A percentile compares a stretch with the other conserved stretches of the same genome.
Conservation (phyloP, 768 basidiomycete species). For the Leucosporidium creatinivorum region DNA sequence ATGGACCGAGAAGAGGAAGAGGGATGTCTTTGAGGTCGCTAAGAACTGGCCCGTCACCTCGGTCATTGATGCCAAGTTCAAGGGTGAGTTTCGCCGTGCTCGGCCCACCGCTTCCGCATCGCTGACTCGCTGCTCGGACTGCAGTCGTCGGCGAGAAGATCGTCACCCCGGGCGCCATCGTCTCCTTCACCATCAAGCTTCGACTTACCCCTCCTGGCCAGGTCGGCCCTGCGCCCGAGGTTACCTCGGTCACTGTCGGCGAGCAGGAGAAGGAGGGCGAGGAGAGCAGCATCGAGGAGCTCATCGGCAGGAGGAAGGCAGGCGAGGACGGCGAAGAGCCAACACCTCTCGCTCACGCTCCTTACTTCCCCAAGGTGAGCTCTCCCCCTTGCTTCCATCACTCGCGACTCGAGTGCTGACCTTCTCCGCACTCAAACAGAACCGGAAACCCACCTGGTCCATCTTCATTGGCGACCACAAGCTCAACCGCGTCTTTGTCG, state of each 20-base stretch:
- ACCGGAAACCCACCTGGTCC: slow-evolving; percentile 84
- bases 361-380: slow-evolving; percentile 80
- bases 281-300: slow-evolving; percentile 62
- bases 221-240: slow-evolving; percentile 29
- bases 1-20: slow-evolving; percentile 14
- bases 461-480: slow-evolving; percentile 45
- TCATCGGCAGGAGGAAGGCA: slow-evolving; percentile 59
- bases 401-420: background rate
- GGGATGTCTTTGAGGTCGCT: slow-evolving; percentile 57
- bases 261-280: slow-evolving; percentile 46
- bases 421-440: slow-evolving; percentile 44
- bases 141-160: slow-evolving; percentile 74
- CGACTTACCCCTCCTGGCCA: slow-evolving; percentile 57
- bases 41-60: slow-evolving; percentile 68
- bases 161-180: slow-evolving; percentile 79
- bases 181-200: slow-evolving; percentile 75
- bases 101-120: background rate
- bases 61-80: slow-evolving; percentile 73
- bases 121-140: background rate
- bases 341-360: slow-evolving; percentile 66
- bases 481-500: slow-evolving; percentile 39
- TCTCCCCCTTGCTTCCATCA: background rate
- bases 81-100: slow-evolving; percentile 52
- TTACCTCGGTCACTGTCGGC: slow-evolving; percentile 37
- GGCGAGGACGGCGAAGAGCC: slow-evolving; percentile 38